These are phyloP conservation scores for Stachybotrys elegans DNA, from an alignment of 2,329 filamentous ascomycete species.

Conservation along the genomic window DNA sequence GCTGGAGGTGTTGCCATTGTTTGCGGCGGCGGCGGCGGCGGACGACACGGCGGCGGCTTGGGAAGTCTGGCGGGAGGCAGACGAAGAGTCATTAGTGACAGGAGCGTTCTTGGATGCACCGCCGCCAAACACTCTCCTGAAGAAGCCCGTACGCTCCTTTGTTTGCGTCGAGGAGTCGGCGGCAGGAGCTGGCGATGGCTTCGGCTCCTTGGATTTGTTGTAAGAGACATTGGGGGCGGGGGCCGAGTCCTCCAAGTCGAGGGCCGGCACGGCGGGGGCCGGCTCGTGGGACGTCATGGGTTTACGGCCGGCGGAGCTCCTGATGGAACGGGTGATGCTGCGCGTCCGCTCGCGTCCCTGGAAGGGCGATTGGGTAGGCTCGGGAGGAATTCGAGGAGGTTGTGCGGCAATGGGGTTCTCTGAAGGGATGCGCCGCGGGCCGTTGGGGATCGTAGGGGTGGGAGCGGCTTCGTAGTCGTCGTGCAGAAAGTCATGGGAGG, in stretches of 20 bases:
- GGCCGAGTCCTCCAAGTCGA: constrained; percentile 47
- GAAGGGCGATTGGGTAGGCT: constrained; percentile 30
- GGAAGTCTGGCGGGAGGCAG: not conserved
- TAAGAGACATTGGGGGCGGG: constrained; percentile 56
- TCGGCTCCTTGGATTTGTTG: constrained; percentile 51
- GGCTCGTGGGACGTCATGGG: constrained; percentile 19
- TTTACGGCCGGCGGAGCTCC: constrained; percentile 37
- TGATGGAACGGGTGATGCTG: constrained; percentile 51
- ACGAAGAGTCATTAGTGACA: constrained; percentile 29
- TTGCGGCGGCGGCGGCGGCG: not conserved
- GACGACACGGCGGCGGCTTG: no score
- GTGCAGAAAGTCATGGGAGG: constrained; percentile 41
- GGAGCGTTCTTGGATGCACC: constrained; percentile 61
- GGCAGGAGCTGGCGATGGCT: constrained; percentile 45
- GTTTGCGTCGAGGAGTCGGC: constrained; percentile 36
- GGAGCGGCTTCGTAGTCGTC: constrained; percentile 76
- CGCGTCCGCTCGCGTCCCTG: constrained; percentile 44
- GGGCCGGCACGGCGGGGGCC: constrained; percentile 21
- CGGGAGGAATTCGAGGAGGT: constrained; percentile 33
- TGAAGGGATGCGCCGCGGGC: constrained; percentile 53
- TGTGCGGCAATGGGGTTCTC: constrained; percentile 29
- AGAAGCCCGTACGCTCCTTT: constrained; percentile 81
- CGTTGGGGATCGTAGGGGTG: constrained; percentile 76
- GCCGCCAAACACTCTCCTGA: constrained; percentile 79
- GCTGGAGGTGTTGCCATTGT: not conserved